Evolutionary conservation across 1,284 basidiomycete species (phyloP).

Genomic region (Chalciporus sp.): DNA sequence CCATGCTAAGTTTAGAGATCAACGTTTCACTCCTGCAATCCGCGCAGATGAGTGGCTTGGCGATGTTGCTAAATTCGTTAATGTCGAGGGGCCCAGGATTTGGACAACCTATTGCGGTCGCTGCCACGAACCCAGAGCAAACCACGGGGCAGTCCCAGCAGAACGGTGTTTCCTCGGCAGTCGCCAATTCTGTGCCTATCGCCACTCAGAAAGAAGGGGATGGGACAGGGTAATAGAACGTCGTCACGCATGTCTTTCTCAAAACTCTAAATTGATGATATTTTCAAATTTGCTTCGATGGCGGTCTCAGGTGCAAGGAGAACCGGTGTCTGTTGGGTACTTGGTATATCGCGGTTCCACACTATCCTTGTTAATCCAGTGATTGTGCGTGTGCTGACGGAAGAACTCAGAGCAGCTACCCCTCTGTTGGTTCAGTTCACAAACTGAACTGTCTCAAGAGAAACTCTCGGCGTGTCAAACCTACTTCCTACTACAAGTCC

Average conservation of each 20-base stretch:
- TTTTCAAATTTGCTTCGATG: not conserved
- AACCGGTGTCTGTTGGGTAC: too few species aligned
- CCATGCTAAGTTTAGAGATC: constrained; percentile 72
- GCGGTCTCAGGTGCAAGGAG: too few species aligned
- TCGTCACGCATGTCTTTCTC: constrained; percentile 15
- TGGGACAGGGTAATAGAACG: constrained; percentile 29
- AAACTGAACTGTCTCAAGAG: not conserved
- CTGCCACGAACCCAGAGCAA: constrained; percentile 13
- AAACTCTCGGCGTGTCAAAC: too few species aligned
- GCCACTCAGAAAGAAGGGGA: constrained; percentile 22
- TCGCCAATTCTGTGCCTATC: constrained; percentile 4
- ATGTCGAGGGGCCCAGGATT: constrained; percentile 41
- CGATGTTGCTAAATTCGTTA: constrained; percentile 67
- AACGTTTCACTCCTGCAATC: constrained; percentile 70
- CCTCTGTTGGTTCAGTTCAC: too few species aligned
- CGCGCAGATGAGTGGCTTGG: constrained; percentile 72
- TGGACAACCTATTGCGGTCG: constrained; percentile 17
- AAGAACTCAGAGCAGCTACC: too few species aligned
- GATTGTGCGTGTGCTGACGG: too few species aligned
- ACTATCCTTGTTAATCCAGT: too few species aligned
- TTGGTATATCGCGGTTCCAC: too few species aligned
- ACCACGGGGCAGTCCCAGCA: constrained; percentile 15
- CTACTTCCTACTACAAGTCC: too few species aligned
- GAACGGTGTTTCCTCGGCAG: constrained; percentile 19
- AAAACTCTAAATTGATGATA: constrained; percentile 12